Evolutionary conservation across 306 rosid species (phyloP).

Genomic region (Oemleria cerasiformis): DNA sequence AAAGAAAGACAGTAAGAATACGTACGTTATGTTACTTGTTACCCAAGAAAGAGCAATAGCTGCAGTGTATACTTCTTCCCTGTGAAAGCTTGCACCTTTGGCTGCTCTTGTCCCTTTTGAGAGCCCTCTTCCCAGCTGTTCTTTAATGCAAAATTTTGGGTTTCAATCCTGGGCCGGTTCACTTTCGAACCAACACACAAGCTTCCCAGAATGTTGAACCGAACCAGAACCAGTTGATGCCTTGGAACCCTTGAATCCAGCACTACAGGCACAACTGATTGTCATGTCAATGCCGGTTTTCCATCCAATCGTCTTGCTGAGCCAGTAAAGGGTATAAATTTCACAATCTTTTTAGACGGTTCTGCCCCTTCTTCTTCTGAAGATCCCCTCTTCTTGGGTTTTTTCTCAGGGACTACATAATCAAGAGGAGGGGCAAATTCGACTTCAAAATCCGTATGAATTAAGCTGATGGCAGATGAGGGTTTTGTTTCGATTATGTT

Average conservation of each 20-base stretch:
- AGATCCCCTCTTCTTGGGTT: conserved; percentile 25
- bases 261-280: neutral
- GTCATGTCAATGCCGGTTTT: neutral
- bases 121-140: neutral
- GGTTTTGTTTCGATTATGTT: conserved; percentile 16
- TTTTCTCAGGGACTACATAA: conserved; percentile 16
- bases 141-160: neutral
- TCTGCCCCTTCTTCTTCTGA: conserved; percentile 8
- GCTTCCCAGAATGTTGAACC: neutral
- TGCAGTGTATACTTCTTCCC: too few relatives aligned
- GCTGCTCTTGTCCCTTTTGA: neutral
- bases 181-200: neutral
- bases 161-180: neutral
- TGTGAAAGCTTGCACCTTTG: too few relatives aligned
- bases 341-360: neutral
- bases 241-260: neutral
- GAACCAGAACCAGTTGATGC: neutral
- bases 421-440: conserved; percentile 20
- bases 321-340: conserved; percentile 12
- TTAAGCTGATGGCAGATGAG: conserved; percentile 3
- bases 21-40: too few relatives aligned
- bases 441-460: conserved; percentile 19
- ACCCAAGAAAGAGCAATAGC: too few relatives aligned
- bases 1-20: too few relatives aligned
- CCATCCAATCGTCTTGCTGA: conserved; percentile 9